phyloP scores from a whole-genome alignment of 1,284 basidiomycete species.

The Trametes pubescens region DNA sequence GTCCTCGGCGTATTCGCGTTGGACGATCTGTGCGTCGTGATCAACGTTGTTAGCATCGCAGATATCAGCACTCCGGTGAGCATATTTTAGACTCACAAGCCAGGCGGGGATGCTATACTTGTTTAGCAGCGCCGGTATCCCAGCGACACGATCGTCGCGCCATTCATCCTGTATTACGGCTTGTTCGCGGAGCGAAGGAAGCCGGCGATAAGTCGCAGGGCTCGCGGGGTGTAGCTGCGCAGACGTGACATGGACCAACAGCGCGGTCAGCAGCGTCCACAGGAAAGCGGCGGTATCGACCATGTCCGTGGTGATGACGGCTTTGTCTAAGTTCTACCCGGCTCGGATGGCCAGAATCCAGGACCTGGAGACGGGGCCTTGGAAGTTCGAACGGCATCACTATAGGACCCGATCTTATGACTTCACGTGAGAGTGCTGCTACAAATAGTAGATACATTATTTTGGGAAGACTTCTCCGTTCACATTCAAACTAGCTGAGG shows the following conservation, averaged over 20 bases:
- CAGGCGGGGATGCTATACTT: conserved; percentile 55
- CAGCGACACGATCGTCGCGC: conserved; percentile 51
- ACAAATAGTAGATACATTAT: conserved; percentile 24
- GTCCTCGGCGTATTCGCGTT: conserved; percentile 63
- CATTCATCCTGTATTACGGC: conserved; percentile 54
- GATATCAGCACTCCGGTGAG: neutral
- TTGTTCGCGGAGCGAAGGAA: conserved; percentile 55
- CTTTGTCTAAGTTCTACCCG: neutral
- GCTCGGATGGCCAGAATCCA: neutral
- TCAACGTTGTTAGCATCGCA: neutral
- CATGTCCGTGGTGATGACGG: conserved; percentile 9
- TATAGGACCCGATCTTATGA: neutral
- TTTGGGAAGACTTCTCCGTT: conserved; percentile 20
- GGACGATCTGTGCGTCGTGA: conserved; percentile 48
- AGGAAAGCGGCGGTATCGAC: neutral
- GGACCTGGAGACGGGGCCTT: neutral
- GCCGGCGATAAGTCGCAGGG: conserved; percentile 47
- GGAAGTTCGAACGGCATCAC: neutral
- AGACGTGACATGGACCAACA: conserved; percentile 1
- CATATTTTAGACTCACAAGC: conserved; percentile 45
- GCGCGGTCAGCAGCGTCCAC: neutral
- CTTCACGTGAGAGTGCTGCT: conserved; percentile 14
- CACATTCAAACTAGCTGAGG: neutral
- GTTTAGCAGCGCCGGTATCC: conserved; percentile 51
- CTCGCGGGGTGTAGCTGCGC: conserved; percentile 46